Base-by-base conservation (phyloP, 2,329 filamentous ascomycete species). In the Cercospora sesami region DNA sequence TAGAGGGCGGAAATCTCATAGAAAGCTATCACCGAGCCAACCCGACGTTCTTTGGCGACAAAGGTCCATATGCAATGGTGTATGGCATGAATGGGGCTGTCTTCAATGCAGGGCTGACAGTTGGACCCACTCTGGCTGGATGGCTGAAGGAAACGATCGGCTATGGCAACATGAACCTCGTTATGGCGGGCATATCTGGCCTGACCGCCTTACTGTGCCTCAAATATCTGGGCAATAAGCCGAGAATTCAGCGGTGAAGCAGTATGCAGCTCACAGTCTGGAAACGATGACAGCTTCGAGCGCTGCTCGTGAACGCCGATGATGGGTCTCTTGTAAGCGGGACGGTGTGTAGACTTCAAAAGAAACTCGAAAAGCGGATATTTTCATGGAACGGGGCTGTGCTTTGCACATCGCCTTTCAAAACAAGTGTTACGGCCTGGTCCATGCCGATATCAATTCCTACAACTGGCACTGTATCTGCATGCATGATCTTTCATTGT, bases 41-140 rank as follows among this genome's bases (percentile, higher is more conserved):
- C 26, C 51, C 51, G 7, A 55, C 51, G 1, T 45, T 55, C 26
- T 55, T 30, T 16, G 51, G 51, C 51, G 51, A 55, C 10, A 55
- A 55, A 9, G 51, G 51, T 5, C 51, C 51, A 23, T 88, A 88
- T 73, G 87, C 86, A 1, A 87, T 89, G 75, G 79, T 89, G 0
- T 90, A 89, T 74, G 86, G 85, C 5, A 79, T 89, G 61, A 88
- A 86, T 70, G 86, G 83, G 9, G 83, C 89, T 80, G 81, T 86
- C 1, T 89, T 86, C 75, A 85, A 84, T 70, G 76, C 80, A 0
- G 87, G 88, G 0, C 76, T 89, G 60, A 84, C 86, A 0, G 63
- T 87, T 10, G 88, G 88, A 0, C 87, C 87, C 0, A 71, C 87
- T 4, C 75, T 86, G 58, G 83, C 82, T 9, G 86, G 86, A 0